Evolutionary conservation across 75 land plant species (phyloP), one percentile per base, ranked within the genome.

Genomic region (Larix kaempferi): DNA sequence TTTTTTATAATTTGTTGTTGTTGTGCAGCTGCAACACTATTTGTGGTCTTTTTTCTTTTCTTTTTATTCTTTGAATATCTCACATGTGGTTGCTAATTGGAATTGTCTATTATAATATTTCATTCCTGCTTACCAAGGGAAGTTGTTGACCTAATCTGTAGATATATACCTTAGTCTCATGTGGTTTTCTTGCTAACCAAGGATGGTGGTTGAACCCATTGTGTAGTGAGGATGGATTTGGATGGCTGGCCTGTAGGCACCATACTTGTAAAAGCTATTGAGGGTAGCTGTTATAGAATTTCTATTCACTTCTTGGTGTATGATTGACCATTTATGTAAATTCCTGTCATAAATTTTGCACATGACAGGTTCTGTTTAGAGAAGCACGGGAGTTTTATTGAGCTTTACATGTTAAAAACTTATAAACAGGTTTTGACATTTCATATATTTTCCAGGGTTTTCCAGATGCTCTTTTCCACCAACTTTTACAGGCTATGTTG

Each of bases 401-500:
- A 41, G 10, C 7, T 49, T 49, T 23, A 56, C 58, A 26, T 55
- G 25, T 56, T 73, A 4, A 27, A 25, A 10, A 25, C 4, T 21
- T 49, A 49, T 49, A 49, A 49, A 49, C 54, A 41, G 41, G 13
- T 69, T 69, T n/a, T 21, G 23, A 37, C 39, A 12, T 67, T 17
- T 17, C 11, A 10, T 19, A 19, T 65, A 23, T 21, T 35, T 61
- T 57, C 69, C 81, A 96, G 99, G 89, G 79, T 35, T 94, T 95
- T 80, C 99, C 98, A 17, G 99, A 95, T 76, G 84, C 89, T 37
- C 93, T 97, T 64, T 79, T 97, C 63, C 81, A 89, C 37, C 98
- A 97, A 76, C 86, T 97, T 15, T 56, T 95, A 74, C 89, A 91
- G 76, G 88, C 84, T 22, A 95, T 97, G 99, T 74, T 92, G 79